Conservation (phyloP, 768 basidiomycete species). For the Hypsizygus marmoreus region DNA sequence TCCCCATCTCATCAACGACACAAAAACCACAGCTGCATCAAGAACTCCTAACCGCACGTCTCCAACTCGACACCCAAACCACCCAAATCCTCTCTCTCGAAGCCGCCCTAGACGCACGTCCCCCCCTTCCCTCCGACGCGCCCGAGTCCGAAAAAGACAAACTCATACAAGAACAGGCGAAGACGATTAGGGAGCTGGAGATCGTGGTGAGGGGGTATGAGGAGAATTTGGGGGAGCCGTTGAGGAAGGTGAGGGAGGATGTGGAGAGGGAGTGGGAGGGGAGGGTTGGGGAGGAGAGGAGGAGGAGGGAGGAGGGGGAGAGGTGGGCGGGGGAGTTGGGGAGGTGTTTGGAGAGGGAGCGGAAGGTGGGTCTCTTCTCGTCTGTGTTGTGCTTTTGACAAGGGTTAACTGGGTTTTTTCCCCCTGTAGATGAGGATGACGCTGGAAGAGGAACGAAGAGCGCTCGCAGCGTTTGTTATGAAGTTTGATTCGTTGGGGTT, state of each 20-base stretch:
- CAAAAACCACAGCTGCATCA: constrained; percentile 67
- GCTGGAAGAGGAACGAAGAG: constrained; percentile 77
- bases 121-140: constrained; percentile 63
- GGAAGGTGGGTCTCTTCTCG: constrained; percentile 47
- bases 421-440: constrained; percentile 50
- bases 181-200: constrained; percentile 80
- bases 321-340: constrained; percentile 76
- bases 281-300: constrained; percentile 59
- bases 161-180: constrained; percentile 69
- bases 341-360: constrained; percentile 78
- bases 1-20: not conserved
- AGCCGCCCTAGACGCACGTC: constrained; percentile 71
- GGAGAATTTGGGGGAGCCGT: constrained; percentile 69
- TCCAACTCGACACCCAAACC: constrained; percentile 78
- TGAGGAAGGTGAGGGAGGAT: constrained; percentile 67
- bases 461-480: constrained; percentile 76
- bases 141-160: constrained; percentile 77
- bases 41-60: constrained; percentile 77
- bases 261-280: constrained; percentile 73
- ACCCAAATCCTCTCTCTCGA: constrained; percentile 85
- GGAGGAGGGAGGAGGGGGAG: constrained; percentile 67
- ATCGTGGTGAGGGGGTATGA: constrained; percentile 70
- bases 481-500: constrained; percentile 79
- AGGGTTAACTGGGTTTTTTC: not conserved
- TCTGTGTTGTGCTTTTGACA: not conserved